phyloP scores from a whole-genome alignment of 2,329 filamentous ascomycete genomes.

The Sporothrix variecibatus region DNA sequence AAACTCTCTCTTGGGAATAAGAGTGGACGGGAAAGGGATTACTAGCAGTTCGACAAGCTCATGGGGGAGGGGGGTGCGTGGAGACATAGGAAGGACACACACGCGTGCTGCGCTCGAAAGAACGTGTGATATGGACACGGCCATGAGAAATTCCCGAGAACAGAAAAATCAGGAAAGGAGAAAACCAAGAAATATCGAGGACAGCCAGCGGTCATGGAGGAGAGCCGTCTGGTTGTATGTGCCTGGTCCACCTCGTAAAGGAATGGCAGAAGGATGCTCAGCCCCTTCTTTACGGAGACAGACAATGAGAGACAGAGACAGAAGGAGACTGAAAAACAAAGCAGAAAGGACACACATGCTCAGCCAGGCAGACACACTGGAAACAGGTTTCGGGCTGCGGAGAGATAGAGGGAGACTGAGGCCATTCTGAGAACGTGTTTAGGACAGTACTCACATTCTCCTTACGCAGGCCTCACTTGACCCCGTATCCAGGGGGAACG shows the following conservation, averaged over 20 bases:
- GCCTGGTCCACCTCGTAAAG: neutral
- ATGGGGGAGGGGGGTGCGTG: neutral
- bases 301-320: neutral
- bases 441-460: neutral
- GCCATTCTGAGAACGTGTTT: constrained; percentile 1
- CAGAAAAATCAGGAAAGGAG: constrained; percentile 6
- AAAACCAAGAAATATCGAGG: neutral
- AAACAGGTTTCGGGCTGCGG: constrained; percentile 14
- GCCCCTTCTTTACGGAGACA: neutral
- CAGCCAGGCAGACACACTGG: neutral
- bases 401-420: constrained; percentile 15
- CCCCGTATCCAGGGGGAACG: neutral
- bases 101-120: neutral
- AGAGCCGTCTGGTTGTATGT: neutral
- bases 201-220: neutral
- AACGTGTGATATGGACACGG: constrained; percentile 5
- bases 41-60: neutral
- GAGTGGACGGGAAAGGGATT: neutral
- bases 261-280: neutral
- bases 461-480: neutral
- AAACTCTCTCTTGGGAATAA: neutral
- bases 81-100: neutral
- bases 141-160: constrained; percentile 5
- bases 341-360: neutral
- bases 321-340: neutral